Conservation (phyloP, 495 filamentous ascomycete genomes). For the Haplographium delicatum region DNA sequence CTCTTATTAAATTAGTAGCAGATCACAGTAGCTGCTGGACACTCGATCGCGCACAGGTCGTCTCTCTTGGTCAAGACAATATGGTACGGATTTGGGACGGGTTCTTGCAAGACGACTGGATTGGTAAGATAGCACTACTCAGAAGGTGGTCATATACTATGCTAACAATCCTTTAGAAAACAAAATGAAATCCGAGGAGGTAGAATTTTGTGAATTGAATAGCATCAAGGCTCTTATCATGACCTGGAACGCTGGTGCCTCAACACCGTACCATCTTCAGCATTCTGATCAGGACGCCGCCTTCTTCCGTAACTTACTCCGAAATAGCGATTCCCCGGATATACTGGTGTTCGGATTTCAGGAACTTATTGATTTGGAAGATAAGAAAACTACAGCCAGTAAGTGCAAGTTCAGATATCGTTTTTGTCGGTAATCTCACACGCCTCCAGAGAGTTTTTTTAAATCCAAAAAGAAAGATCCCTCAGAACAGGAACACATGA, state of each 20-base stretch:
- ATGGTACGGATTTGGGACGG: constrained; percentile 87
- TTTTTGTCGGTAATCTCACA: background rate
- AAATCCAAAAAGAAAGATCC: constrained; percentile 85
- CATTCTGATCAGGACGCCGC: constrained; percentile 57
- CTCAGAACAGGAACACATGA: constrained; percentile 90
- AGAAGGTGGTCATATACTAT: background rate
- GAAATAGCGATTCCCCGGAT: constrained; percentile 70
- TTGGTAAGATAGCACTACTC: constrained; percentile 47
- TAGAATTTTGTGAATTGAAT: constrained; percentile 77
- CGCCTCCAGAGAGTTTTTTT: constrained; percentile 55
- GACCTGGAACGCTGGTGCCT: constrained; percentile 96
- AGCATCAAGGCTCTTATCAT: constrained; percentile 71
- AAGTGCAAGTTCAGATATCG: constrained; percentile 27
- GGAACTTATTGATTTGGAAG: constrained; percentile 92
- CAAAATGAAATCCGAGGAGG: constrained; percentile 79
- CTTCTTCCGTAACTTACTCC: constrained; percentile 73
- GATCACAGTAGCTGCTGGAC: constrained; percentile 84
- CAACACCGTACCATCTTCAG: constrained; percentile 75
- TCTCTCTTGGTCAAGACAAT: constrained; percentile 86
- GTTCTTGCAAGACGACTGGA: constrained; percentile 87
- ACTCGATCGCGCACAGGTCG: constrained; percentile 76
- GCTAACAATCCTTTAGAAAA: constrained; percentile 48
- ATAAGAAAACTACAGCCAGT: constrained; percentile 96
- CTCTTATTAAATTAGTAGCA: constrained; percentile 68
- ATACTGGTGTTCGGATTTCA: constrained; percentile 97